A percentile compares a stretch with the other conserved stretches of the same genome.
Conservation (phyloP, 352 stramenopile species). For the Saprolegnia parasitica region DNA sequence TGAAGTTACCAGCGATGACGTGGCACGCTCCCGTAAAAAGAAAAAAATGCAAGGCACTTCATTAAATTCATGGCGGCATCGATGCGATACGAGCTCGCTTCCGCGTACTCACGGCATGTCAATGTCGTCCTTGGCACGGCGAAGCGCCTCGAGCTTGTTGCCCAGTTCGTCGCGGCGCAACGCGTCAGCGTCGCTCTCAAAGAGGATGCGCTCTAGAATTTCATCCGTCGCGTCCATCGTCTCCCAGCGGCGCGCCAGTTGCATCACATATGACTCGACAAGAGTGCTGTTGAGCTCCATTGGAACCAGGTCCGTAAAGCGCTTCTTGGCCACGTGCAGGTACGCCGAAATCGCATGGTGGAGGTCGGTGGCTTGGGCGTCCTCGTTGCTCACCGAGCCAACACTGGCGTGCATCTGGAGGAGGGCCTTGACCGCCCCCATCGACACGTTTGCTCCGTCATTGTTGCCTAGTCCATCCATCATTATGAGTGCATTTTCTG, state of each 20-base stretch:
- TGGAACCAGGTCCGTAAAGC: slow-evolving; percentile 39
- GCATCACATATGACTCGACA: background rate
- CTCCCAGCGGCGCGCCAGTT: background rate
- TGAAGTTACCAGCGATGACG: background rate
- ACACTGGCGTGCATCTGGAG: background rate
- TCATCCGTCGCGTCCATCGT: background rate
- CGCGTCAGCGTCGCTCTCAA: background rate
- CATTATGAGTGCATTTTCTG: too few relatives aligned
- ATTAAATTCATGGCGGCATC: background rate
- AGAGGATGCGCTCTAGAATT: background rate
- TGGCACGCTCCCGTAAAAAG: background rate
- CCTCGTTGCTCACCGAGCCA: background rate
- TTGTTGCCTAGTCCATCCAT: background rate
- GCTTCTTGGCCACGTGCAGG: slow-evolving; percentile 35
- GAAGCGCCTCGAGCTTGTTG: background rate
- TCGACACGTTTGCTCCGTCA: background rate
- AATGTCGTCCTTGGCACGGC: background rate
- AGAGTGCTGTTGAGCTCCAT: slow-evolving; percentile 36
- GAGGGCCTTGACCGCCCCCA: background rate
- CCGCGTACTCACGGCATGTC: background rate
- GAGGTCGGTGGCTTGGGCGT: slow-evolving; percentile 33
- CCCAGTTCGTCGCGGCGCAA: background rate
- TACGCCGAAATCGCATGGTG: slow-evolving; percentile 37
- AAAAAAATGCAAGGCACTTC: too few relatives aligned
- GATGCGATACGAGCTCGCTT: too few relatives aligned